phyloP scores from a whole-genome alignment of 2,329 filamentous ascomycete species.

The Orbilia oligospora region DNA sequence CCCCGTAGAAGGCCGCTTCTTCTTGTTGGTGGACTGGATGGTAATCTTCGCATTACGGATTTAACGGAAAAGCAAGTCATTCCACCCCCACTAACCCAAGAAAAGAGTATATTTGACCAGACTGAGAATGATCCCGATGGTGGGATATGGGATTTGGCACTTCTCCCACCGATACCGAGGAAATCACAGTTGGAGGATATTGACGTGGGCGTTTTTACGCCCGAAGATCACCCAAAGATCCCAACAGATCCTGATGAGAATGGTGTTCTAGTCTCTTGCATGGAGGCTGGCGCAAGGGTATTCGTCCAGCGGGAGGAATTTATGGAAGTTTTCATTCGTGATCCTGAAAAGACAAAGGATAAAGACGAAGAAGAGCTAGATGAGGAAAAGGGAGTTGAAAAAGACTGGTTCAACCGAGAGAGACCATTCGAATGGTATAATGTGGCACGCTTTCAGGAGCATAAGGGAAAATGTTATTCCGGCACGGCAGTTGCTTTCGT shows the following conservation, averaged over 20 bases:
- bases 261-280: slow-evolving; percentile 57
- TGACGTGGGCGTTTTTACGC: slow-evolving; percentile 59
- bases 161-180: slow-evolving; percentile 59
- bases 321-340: slow-evolving; percentile 61
- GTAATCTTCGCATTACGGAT: slow-evolving; percentile 56
- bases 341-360: slow-evolving; percentile 49
- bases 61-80: slow-evolving; percentile 56
- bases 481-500: slow-evolving; percentile 56
- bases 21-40: slow-evolving; percentile 59
- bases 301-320: slow-evolving; percentile 62
- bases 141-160: slow-evolving; percentile 58
- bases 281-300: slow-evolving; percentile 58
- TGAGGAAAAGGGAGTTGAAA: slow-evolving; percentile 60
- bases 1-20: slow-evolving; percentile 59
- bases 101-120: slow-evolving; percentile 55
- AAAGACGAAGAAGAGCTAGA: slow-evolving; percentile 56
- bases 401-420: slow-evolving; percentile 61
- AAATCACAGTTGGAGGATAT: slow-evolving; percentile 54
- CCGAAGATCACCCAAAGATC: slow-evolving; percentile 50
- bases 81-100: slow-evolving; percentile 57
- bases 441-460: slow-evolving; percentile 61
- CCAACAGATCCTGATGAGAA: slow-evolving; percentile 58
- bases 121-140: slow-evolving; percentile 60
- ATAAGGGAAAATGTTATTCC: slow-evolving; percentile 57
- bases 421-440: slow-evolving; percentile 63